Evolutionary conservation across 495 filamentous ascomycete species (phyloP).

Genomic region (Penicillium riverlandense): DNA sequence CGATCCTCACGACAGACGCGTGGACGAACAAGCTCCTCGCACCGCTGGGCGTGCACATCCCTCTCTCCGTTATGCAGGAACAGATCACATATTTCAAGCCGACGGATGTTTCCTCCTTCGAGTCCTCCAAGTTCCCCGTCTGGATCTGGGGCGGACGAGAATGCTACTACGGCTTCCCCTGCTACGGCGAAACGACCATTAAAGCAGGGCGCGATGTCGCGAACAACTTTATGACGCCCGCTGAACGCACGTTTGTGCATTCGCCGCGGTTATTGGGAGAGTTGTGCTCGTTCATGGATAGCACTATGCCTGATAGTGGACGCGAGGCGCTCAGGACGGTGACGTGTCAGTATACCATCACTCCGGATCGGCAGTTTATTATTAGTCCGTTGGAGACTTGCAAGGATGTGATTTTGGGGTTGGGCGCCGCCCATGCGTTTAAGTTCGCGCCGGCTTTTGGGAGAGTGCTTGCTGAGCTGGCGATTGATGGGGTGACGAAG

Average conservation of each 20-base stretch:
- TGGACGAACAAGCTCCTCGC: constrained; percentile 23
- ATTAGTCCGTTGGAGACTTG: constrained; percentile 18
- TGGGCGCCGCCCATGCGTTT: constrained; percentile 25
- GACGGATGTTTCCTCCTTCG: constrained; percentile 8
- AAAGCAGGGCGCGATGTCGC: constrained; percentile 20
- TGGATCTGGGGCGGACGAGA: constrained; percentile 20
- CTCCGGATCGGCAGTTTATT: constrained; percentile 21
- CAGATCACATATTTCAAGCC: constrained; percentile 28
- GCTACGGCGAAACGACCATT: constrained; percentile 23
- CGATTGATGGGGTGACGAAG: constrained; percentile 17
- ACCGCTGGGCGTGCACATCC: constrained; percentile 17
- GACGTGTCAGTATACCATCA: constrained; percentile 23
- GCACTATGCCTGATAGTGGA: constrained; percentile 15
- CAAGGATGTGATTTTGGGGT: constrained; percentile 16
- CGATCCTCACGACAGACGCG: constrained; percentile 20
- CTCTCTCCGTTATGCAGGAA: constrained; percentile 22
- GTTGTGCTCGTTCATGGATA: constrained; percentile 11
- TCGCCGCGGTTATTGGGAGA: constrained; percentile 15
- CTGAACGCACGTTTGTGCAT: constrained; percentile 20
- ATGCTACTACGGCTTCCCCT: constrained; percentile 21
- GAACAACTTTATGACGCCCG: constrained; percentile 22
- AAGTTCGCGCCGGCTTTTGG: constrained; percentile 26
- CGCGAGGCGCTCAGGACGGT: constrained; percentile 20
- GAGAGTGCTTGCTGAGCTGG: constrained; percentile 20
- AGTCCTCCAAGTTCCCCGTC: constrained; percentile 12